Evolutionary conservation across 179 eudicot species (phyloP).

Genomic region (Silene coronaria): DNA sequence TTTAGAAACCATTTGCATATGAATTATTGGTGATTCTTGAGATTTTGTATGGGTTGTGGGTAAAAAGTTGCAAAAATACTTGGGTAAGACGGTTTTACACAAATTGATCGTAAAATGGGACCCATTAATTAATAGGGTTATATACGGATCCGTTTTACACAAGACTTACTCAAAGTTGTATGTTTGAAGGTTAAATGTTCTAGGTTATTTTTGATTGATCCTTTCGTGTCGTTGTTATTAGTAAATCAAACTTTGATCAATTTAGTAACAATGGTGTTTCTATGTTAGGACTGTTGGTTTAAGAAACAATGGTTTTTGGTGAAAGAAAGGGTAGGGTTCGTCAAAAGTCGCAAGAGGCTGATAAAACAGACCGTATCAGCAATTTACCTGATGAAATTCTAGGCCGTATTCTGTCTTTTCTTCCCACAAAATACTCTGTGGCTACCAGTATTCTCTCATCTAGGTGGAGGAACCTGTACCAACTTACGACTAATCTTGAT

Average conservation of each 20-base stretch:
- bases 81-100: no score
- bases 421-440: constrained; percentile 29
- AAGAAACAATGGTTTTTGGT: constrained; percentile 6
- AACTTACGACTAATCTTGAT: constrained; percentile 24
- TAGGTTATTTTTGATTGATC: not conserved
- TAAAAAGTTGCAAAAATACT: no score
- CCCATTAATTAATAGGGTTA: no score
- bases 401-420: constrained; percentile 21
- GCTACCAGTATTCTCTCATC: constrained; percentile 17
- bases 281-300: not conserved
- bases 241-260: not conserved
- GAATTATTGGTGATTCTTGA: not conserved
- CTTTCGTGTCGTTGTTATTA: not conserved
- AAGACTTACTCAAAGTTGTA: no score
- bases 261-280: no score
- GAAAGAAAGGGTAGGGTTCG: not conserved
- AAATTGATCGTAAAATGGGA: no score
- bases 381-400: constrained; percentile 22
- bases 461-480: constrained; percentile 21
- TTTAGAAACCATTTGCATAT: not conserved
- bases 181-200: not conserved
- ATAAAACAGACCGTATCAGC: constrained; percentile 22
- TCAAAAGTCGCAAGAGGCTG: not conserved
- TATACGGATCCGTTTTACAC: no score
- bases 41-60: not conserved